A percentile compares a stretch with the other conserved stretches of the same genome.
phyloP scores from a whole-genome alignment of 2,329 filamentous ascomycete species.

The Lachnellula arida region DNA sequence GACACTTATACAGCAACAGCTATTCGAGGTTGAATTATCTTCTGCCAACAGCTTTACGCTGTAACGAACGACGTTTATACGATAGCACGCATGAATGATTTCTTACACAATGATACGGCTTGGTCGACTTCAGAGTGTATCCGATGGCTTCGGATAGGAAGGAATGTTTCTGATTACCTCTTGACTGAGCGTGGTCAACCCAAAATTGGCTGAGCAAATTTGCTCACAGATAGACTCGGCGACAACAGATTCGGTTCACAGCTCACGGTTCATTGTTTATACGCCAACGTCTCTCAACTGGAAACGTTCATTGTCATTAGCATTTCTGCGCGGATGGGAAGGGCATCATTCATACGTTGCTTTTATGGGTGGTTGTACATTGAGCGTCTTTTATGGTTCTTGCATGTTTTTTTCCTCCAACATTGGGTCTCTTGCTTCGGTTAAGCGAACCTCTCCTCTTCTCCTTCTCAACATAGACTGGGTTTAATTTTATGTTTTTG shows the following conservation, averaged over 20 bases:
- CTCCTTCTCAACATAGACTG: constrained; percentile 20
- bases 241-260: not conserved
- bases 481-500: constrained; percentile 11
- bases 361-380: constrained; percentile 19
- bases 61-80: not conserved
- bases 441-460: constrained; percentile 10
- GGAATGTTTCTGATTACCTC: constrained; percentile 23
- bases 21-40: constrained; percentile 29
- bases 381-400: constrained; percentile 24
- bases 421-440: not conserved
- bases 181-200: constrained; percentile 27
- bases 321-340: constrained; percentile 26
- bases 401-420: constrained; percentile 24
- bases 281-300: constrained; percentile 8
- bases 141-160: not conserved
- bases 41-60: not conserved
- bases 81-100: constrained; percentile 8
- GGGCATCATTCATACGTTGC: constrained; percentile 2
- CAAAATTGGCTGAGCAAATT: not conserved
- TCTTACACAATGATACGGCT: constrained; percentile 8
- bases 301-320: constrained; percentile 15
- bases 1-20: constrained; percentile 34
- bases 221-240: not conserved
- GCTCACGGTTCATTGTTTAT: constrained; percentile 8
- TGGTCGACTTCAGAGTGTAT: not conserved